phyloP scores from a whole-genome alignment of 1,284 basidiomycete genomes.

The Cronartium quercuum region DNA sequence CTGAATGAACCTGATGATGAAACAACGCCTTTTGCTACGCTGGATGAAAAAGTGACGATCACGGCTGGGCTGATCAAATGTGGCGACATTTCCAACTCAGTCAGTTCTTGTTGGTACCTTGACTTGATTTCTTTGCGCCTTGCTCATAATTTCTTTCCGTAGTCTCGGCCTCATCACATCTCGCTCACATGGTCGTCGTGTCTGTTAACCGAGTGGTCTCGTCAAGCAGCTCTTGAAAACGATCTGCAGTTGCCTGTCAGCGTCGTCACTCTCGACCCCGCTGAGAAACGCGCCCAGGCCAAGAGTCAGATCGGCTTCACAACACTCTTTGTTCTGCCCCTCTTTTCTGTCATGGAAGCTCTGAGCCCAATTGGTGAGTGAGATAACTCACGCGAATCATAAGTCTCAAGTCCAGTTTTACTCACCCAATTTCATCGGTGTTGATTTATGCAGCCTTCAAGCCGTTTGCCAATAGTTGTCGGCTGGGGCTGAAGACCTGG shows the following conservation, averaged over 20 bases:
- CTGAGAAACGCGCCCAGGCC: constrained; percentile 59
- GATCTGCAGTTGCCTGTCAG: constrained; percentile 70
- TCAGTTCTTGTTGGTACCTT: constrained; percentile 49
- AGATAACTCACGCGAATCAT: not conserved
- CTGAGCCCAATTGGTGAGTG: constrained; percentile 20
- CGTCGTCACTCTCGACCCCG: constrained; percentile 51
- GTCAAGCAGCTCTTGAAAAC: constrained; percentile 73
- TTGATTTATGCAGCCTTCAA: constrained; percentile 10
- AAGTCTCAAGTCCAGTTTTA: not conserved
- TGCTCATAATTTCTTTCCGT: constrained; percentile 8
- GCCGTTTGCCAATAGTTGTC: constrained; percentile 26
- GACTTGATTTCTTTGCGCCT: constrained; percentile 21
- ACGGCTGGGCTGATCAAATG: constrained; percentile 90
- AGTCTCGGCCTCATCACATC: constrained; percentile 84
- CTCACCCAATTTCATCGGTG: too few relatives aligned
- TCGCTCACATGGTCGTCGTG: constrained; percentile 85
- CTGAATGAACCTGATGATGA: constrained; percentile 42
- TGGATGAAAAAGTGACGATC: constrained; percentile 62
- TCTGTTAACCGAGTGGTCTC: constrained; percentile 78
- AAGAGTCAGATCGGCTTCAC: constrained; percentile 86
- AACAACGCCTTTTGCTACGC: constrained; percentile 49
- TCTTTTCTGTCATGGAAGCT: constrained; percentile 63
- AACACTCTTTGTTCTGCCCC: constrained; percentile 68
- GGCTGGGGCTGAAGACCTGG: constrained; percentile 25
- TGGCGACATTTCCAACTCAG: constrained; percentile 92